A percentile compares a stretch with the other conserved stretches of the same genome.
phyloP scores from a whole-genome alignment of 1,139 yeast genomes.

The Blastobotrys buckinghamii region DNA sequence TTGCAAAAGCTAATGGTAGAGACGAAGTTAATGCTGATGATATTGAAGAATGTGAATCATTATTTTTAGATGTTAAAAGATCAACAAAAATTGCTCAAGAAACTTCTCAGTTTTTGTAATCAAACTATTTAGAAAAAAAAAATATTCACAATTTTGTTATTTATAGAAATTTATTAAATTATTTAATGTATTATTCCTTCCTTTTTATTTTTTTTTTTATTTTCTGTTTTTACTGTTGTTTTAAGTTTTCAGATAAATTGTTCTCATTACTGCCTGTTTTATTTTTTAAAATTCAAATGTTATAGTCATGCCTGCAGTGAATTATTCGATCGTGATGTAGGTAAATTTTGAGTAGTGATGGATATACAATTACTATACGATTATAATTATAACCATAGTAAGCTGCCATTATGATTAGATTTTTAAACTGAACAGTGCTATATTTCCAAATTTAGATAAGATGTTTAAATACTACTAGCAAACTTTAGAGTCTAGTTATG shows the following conservation, averaged over 20 bases:
- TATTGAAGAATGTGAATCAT: slow-evolving; percentile 76
- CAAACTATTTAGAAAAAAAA: slow-evolving; percentile 1
- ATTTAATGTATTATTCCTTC: neutral
- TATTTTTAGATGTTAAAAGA: slow-evolving; percentile 86
- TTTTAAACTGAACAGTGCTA: too few species aligned
- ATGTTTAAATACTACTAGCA: too few species aligned
- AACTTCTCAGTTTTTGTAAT: slow-evolving; percentile 26
- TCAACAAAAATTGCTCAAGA: slow-evolving; percentile 69
- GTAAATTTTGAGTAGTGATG: too few species aligned
- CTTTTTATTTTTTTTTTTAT: neutral
- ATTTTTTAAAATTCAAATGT: neutral
- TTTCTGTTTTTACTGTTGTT: neutral
- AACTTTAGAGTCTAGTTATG: too few species aligned
- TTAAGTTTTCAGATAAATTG: neutral
- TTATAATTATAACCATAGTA: too few species aligned
- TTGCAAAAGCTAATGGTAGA: slow-evolving; percentile 70
- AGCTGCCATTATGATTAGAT: too few species aligned
- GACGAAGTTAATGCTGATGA: slow-evolving; percentile 63
- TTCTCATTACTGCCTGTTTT: neutral
- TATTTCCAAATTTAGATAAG: too few species aligned
- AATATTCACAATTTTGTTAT: neutral
- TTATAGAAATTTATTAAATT: neutral
- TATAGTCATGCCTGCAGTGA: too few species aligned
- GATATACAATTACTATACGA: too few species aligned
- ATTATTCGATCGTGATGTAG: too few species aligned